Evolutionary conservation across 441 rosid genomes (phyloP).

Genomic region (Syzygium syzygioides): DNA sequence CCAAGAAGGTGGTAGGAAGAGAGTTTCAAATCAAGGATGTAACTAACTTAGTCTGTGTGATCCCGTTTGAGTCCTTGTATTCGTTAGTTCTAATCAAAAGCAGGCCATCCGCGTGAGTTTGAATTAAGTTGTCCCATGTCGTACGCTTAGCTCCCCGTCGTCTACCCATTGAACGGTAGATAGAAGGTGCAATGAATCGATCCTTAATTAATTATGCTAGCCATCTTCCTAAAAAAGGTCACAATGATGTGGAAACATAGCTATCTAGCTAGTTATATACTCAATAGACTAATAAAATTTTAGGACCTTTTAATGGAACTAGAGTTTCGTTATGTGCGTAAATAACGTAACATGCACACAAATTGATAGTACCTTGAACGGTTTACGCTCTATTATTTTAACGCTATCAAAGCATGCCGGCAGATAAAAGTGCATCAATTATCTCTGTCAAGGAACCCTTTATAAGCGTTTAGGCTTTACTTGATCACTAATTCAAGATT

Average conservation of each 20-base stretch:
- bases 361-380: neutral
- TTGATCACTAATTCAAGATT: neutral
- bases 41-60: neutral
- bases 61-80: neutral
- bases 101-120: neutral
- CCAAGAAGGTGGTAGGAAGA: neutral
- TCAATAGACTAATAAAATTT: neutral
- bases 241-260: neutral
- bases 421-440: neutral
- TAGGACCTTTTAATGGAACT: neutral
- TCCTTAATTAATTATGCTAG: neutral
- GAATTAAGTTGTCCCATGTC: neutral
- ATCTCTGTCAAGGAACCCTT: neutral
- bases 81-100: neutral
- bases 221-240: neutral
- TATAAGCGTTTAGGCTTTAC: neutral
- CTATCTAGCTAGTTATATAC: neutral
- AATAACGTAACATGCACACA: neutral
- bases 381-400: neutral
- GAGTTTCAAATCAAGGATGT: neutral
- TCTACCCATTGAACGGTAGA: neutral
- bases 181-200: neutral
- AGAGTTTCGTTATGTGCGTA: neutral
- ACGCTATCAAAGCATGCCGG: neutral
- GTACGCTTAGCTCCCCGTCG: neutral